These are phyloP conservation scores for Fraxinus sp. DNA, from an alignment of 305 asterid genomes.

Conservation along the genomic window DNA sequence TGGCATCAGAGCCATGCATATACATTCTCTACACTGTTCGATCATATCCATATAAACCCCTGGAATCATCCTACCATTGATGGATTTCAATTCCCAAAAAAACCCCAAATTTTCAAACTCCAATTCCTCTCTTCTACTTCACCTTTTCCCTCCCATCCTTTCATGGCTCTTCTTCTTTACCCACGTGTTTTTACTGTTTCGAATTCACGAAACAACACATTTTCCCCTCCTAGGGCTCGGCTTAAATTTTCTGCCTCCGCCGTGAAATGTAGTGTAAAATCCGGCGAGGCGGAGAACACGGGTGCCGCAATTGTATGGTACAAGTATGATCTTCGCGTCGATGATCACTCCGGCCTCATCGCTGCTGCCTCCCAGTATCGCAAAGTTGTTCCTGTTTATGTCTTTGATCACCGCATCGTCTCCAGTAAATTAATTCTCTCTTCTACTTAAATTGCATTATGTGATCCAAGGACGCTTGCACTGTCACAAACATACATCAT, in stretches of 20 bases:
- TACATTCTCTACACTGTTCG: slow-evolving; percentile 8
- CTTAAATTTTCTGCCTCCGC: slow-evolving; percentile 31
- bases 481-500: background rate
- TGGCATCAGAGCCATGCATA: slow-evolving; percentile 30
- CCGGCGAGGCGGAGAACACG: slow-evolving; percentile 33
- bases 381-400: slow-evolving; percentile 64
- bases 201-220: slow-evolving; percentile 25
- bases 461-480: background rate
- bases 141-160: background rate
- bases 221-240: slow-evolving; percentile 17
- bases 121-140: slow-evolving; percentile 10
- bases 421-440: slow-evolving; percentile 40
- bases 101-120: slow-evolving; percentile 17
- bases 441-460: background rate
- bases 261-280: slow-evolving; percentile 33
- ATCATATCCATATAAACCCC: slow-evolving; percentile 25
- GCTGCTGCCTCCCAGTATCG: slow-evolving; percentile 66
- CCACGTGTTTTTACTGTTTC: slow-evolving; percentile 34
- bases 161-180: slow-evolving; percentile 52
- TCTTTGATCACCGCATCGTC: slow-evolving; percentile 81
- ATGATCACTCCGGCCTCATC: slow-evolving; percentile 73
- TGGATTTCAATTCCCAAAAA: slow-evolving; percentile 38
- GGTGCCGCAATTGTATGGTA: slow-evolving; percentile 74
- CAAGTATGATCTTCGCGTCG: slow-evolving; percentile 87
- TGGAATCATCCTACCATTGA: slow-evolving; percentile 14